Evolutionary conservation across 768 basidiomycete species (phyloP).

Genomic region (Nidularia sp.): DNA sequence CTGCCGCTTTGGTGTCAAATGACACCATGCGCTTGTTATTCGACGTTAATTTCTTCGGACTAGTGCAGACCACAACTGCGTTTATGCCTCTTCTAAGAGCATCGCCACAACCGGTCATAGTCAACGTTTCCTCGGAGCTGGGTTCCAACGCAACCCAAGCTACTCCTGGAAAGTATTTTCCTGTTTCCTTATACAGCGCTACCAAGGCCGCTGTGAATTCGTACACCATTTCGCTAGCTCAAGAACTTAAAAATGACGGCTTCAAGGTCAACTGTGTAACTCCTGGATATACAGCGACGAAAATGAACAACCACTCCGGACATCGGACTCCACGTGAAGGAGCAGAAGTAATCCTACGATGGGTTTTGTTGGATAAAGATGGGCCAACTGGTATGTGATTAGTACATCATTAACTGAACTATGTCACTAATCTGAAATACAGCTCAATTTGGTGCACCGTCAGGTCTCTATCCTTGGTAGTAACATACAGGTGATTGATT

Average conservation of each 20-base stretch:
- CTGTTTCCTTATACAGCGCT: slow-evolving; percentile 55
- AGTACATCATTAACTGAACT: too few species aligned
- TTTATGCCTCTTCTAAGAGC: slow-evolving; percentile 37
- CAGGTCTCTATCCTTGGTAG: too few species aligned
- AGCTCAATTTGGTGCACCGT: too few species aligned
- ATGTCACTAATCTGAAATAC: too few species aligned
- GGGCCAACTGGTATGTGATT: slow-evolving; percentile 37
- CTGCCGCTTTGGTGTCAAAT: slow-evolving; percentile 27
- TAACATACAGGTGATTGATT: too few species aligned
- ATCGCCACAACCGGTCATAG: slow-evolving; percentile 26
- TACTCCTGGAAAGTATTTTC: slow-evolving; percentile 17
- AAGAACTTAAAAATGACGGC: too few species aligned
- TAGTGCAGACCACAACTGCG: slow-evolving; percentile 36
- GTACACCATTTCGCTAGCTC: too few species aligned
- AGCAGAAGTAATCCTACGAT: slow-evolving; percentile 30
- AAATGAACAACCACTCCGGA: slow-evolving; percentile 30
- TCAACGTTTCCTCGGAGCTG: slow-evolving; percentile 41
- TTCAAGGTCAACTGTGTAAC: too few species aligned
- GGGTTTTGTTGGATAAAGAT: slow-evolving; percentile 32
- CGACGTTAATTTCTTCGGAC: slow-evolving; percentile 39
- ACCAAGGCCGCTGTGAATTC: slow-evolving; percentile 75
- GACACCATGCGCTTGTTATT: slow-evolving; percentile 27
- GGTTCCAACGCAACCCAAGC: slow-evolving; percentile 36
- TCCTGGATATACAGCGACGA: slow-evolving; percentile 40
- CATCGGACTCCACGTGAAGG: slow-evolving; percentile 31